These are phyloP conservation scores for Lepiota venenata DNA, from an alignment of 768 basidiomycete species.

Conservation along the genomic window DNA sequence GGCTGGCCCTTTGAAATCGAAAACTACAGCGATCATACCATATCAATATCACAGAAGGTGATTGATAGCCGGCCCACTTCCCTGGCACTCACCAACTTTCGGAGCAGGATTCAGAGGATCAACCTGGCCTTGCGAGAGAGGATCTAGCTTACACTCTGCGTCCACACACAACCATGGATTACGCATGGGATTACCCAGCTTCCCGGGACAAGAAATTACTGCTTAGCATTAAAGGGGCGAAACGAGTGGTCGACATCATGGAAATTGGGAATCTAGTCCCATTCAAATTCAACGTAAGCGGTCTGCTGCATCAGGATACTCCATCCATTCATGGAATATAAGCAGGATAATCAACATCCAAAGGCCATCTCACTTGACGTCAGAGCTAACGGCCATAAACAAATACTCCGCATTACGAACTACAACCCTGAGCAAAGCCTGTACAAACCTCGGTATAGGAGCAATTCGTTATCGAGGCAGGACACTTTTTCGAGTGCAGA, in stretches of 20 bases:
- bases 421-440: slow-evolving; percentile 84
- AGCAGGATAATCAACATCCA: slow-evolving; percentile 51
- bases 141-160: slow-evolving; percentile 53
- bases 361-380: slow-evolving; percentile 85
- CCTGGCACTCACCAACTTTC: not conserved
- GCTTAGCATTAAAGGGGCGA: slow-evolving; percentile 56
- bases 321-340: not conserved
- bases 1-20: slow-evolving; percentile 90
- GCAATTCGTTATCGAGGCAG: slow-evolving; percentile 46
- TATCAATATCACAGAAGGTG: slow-evolving; percentile 77
- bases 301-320: not conserved
- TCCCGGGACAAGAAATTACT: slow-evolving; percentile 76
- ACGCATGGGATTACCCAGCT: slow-evolving; percentile 95
- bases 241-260: slow-evolving; percentile 81
- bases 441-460: slow-evolving; percentile 73
- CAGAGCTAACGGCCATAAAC: slow-evolving; percentile 82
- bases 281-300: slow-evolving; percentile 76
- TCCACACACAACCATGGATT: slow-evolving; percentile 53
- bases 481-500: slow-evolving; percentile 74
- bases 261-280: slow-evolving; percentile 93
- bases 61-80: slow-evolving; percentile 4
- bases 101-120: slow-evolving; percentile 30
- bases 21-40: slow-evolving; percentile 75
- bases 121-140: slow-evolving; percentile 32
- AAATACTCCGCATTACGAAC: slow-evolving; percentile 81